Conservation (phyloP, 2,329 filamentous ascomycete species). For the Aspergillus sergii region DNA sequence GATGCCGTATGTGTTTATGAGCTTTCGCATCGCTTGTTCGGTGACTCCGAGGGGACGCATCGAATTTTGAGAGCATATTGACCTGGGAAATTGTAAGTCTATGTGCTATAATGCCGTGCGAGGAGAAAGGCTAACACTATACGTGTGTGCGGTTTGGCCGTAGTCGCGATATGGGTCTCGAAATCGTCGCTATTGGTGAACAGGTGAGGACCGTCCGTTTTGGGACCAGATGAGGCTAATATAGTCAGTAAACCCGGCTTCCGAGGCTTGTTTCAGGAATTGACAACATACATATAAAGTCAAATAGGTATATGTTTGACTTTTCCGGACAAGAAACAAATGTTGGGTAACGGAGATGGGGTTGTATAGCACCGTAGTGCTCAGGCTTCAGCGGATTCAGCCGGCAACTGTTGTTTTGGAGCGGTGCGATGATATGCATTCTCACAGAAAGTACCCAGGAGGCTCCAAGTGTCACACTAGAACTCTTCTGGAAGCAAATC, state of each 20-base stretch:
- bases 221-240: not conserved
- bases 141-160: conserved; percentile 11
- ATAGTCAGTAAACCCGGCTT: not conserved
- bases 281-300: not conserved
- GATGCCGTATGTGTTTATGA: conserved; percentile 18
- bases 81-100: conserved; percentile 4
- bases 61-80: conserved; percentile 17
- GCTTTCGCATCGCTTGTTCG: conserved; percentile 10
- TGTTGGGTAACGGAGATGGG: conserved; percentile 2
- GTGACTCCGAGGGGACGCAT: conserved; percentile 20
- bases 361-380: conserved; percentile 1
- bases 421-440: not conserved
- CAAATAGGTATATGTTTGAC: conserved; percentile 11
- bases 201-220: not conserved
- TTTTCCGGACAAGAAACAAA: conserved; percentile 3
- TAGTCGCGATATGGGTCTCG: conserved; percentile 12
- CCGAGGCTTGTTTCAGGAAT: not conserved
- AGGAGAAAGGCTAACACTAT: conserved; percentile 5
- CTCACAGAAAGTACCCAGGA: not conserved
- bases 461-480: not conserved
- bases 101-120: too few species aligned
- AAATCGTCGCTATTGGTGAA: conserved; percentile 18
- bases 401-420: not conserved
- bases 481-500: not conserved
- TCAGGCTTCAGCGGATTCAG: not conserved